A percentile compares a stretch with the other conserved stretches of the same genome.
These are phyloP conservation scores for Eucalyptus cloeziana DNA, from an alignment of 345 rosid species.

Conservation along the genomic window DNA sequence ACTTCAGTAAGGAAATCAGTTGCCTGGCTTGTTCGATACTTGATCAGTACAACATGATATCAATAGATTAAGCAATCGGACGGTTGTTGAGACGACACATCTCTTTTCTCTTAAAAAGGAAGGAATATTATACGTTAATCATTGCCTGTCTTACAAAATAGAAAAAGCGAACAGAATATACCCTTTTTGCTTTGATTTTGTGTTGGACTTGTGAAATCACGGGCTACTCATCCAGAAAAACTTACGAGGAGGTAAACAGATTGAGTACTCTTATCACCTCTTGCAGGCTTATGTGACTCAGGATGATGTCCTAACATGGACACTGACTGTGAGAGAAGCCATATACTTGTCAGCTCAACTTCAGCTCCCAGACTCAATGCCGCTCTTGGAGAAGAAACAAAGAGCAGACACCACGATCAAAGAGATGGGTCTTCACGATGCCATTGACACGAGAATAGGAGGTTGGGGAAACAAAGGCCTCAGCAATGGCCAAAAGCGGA, in stretches of 20 bases:
- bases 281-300: conserved; percentile 39
- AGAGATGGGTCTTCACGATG: conserved; percentile 39
- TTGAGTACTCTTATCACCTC: not conserved
- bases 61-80: not conserved
- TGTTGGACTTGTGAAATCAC: not conserved
- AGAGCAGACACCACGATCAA: conserved; percentile 35
- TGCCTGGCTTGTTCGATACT: not conserved
- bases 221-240: not conserved
- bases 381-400: conserved; percentile 25
- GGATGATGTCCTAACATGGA: conserved; percentile 28
- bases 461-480: conserved; percentile 36
- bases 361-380: conserved; percentile 36
- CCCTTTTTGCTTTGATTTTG: not conserved
- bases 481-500: conserved; percentile 50
- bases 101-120: not conserved
- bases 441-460: conserved; percentile 30
- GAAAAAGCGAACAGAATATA: not conserved
- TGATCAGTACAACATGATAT: not conserved
- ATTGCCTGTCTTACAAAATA: not conserved
- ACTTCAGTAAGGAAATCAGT: not conserved
- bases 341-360: conserved; percentile 45
- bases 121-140: not conserved
- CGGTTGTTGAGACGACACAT: not conserved
- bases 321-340: conserved; percentile 35
- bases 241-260: not conserved